A percentile compares a stretch with the other conserved stretches of the same genome.
Conservation (phyloP, 495 filamentous ascomycete genomes). For the Usnea hakonensis region DNA sequence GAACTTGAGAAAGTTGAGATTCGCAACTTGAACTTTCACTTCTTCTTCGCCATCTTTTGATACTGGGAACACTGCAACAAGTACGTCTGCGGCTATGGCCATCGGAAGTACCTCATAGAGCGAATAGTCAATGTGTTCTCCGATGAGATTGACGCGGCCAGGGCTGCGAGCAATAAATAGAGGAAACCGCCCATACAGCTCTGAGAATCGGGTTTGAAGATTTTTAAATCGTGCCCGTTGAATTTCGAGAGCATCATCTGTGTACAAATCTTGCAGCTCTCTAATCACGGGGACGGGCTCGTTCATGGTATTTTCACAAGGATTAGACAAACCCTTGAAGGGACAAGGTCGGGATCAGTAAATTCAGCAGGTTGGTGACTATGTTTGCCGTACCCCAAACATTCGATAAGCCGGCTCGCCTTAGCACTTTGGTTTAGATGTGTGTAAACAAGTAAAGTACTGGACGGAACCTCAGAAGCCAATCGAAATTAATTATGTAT, state of each 20-base stretch:
- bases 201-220: constrained; percentile 63
- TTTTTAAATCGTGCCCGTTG: constrained; percentile 63
- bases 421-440: too few relatives aligned
- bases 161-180: constrained; percentile 86
- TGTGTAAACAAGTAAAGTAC: too few relatives aligned
- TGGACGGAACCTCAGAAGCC: too few relatives aligned
- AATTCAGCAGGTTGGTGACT: neutral
- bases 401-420: neutral
- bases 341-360: neutral
- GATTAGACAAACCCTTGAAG: neutral
- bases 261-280: constrained; percentile 61
- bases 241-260: constrained; percentile 45
- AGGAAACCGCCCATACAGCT: constrained; percentile 58
- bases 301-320: constrained; percentile 38
- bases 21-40: constrained; percentile 59
- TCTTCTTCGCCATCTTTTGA: constrained; percentile 22
- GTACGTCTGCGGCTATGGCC: constrained; percentile 82
- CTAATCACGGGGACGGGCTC: constrained; percentile 50
- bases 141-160: constrained; percentile 95
- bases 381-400: neutral
- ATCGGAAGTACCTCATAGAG: constrained; percentile 94
- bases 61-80: constrained; percentile 60
- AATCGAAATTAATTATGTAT: too few relatives aligned
- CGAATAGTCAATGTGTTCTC: constrained; percentile 98
- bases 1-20: constrained; percentile 71